A percentile compares a stretch with the other conserved stretches of the same genome.
These are phyloP conservation scores for Penicillium canescens DNA, from an alignment of 495 filamentous ascomycete species.

Conservation along the genomic window DNA sequence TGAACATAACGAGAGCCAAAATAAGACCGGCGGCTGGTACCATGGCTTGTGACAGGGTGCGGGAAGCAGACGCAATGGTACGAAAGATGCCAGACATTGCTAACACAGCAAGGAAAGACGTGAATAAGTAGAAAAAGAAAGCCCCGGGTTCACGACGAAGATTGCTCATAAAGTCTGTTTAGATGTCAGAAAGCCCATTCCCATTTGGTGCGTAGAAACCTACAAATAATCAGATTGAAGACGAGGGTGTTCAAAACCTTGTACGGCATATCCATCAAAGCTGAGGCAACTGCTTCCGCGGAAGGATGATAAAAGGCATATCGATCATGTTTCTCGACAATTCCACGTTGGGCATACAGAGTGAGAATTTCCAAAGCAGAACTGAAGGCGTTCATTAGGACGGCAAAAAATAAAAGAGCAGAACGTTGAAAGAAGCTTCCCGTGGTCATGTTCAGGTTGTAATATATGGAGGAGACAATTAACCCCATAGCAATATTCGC, in stretches of 20 bases:
- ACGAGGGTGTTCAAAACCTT: constrained; percentile 37
- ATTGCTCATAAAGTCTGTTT: constrained; percentile 44
- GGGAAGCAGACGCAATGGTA: constrained; percentile 69
- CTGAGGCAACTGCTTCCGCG: constrained; percentile 49
- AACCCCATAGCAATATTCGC: constrained; percentile 69
- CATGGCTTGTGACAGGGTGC: constrained; percentile 75
- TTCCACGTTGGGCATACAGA: constrained; percentile 50
- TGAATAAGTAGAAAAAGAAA: constrained; percentile 75
- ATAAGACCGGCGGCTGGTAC: constrained; percentile 75
- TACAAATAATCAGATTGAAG: constrained; percentile 44
- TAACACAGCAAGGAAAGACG: constrained; percentile 62
- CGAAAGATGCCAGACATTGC: constrained; percentile 75
- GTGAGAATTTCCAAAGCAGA: constrained; percentile 20
- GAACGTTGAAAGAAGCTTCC: constrained; percentile 69
- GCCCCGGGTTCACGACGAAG: constrained; percentile 50
- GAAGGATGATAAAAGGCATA: constrained; percentile 57
- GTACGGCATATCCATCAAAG: constrained; percentile 50
- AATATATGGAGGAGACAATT: constrained; percentile 77
- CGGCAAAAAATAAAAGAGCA: constrained; percentile 34
- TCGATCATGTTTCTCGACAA: constrained; percentile 55
- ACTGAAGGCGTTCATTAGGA: neutral
- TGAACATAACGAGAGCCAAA: constrained; percentile 75
- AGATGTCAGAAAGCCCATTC: too few relatives aligned
- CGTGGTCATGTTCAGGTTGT: constrained; percentile 60
- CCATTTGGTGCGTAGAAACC: too few relatives aligned